Conservation (phyloP, 306 rosid species). For the Lupinus albus region DNA sequence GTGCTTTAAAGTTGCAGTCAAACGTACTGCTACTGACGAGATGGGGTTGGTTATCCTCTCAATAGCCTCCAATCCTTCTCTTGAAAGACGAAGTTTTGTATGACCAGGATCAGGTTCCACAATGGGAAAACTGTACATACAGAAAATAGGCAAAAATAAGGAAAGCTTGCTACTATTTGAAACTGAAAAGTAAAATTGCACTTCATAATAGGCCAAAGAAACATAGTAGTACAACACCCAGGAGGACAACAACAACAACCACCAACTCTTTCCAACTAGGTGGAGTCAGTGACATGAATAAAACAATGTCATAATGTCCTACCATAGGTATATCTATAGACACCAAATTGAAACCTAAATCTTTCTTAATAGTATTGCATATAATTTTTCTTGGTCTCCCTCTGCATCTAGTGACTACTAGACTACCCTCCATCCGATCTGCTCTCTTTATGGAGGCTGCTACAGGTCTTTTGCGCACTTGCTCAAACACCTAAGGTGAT, state of each 20-base stretch:
- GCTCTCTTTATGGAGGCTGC: no score
- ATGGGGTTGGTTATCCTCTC: constrained; percentile 80
- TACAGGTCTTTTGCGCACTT: no score
- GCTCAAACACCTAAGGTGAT: no score
- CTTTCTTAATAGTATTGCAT: no score
- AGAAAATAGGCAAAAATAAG: constrained; percentile 42
- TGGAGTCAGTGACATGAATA: no score
- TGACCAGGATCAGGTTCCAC: constrained; percentile 93
- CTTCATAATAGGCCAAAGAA: constrained; percentile 25
- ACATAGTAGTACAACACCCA: neutral
- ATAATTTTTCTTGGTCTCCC: no score
- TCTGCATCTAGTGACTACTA: no score
- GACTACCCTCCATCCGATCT: no score
- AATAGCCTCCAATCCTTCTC: constrained; percentile 88
- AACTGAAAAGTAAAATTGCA: neutral
- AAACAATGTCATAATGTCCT: no score
- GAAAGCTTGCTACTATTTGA: neutral
- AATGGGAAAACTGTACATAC: constrained; percentile 71
- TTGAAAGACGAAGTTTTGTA: constrained; percentile 87
- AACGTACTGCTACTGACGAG: constrained; percentile 87
- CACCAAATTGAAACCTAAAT: no score
- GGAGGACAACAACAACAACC: neutral
- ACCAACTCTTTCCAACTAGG: no score
- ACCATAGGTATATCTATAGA: no score
- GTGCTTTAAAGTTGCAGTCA: constrained; percentile 22